These are phyloP conservation scores for Leccinum subgranulosum DNA, from an alignment of 768 basidiomycete species.

Conservation along the genomic window DNA sequence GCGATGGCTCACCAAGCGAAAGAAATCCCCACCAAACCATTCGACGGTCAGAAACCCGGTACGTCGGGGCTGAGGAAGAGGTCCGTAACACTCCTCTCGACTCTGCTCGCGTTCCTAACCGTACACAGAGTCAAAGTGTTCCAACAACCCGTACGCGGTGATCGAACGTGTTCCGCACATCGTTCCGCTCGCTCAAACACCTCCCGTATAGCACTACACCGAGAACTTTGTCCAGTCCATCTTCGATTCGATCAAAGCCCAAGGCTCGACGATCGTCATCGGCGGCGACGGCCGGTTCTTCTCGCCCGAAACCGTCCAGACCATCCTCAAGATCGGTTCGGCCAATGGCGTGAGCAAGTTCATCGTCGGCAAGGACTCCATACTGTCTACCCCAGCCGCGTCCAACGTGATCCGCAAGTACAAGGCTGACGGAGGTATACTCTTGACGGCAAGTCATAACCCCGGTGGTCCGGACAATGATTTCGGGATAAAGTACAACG, in stretches of 20 bases:
- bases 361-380: slow-evolving; percentile 87
- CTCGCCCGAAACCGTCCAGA: slow-evolving; percentile 81
- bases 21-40: slow-evolving; percentile 79
- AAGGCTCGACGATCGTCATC: slow-evolving; percentile 84
- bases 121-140: slow-evolving; percentile 87
- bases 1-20: slow-evolving; percentile 49
- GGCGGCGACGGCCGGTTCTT: slow-evolving; percentile 98
- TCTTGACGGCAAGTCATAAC: slow-evolving; percentile 96
- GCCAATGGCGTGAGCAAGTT: slow-evolving; percentile 91
- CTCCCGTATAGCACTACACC: slow-evolving; percentile 80
- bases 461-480: slow-evolving; percentile 98
- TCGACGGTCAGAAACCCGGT: slow-evolving; percentile 94
- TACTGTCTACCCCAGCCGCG: slow-evolving; percentile 95
- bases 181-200: slow-evolving; percentile 17
- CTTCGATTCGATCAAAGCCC: slow-evolving; percentile 80
- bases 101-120: slow-evolving; percentile 19
- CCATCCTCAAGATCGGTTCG: slow-evolving; percentile 89
- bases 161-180: slow-evolving; percentile 14
- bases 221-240: slow-evolving; percentile 98
- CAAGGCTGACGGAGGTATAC: slow-evolving; percentile 95
- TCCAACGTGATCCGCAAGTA: slow-evolving; percentile 95
- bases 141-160: slow-evolving; percentile 77
- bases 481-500: slow-evolving; percentile 99
- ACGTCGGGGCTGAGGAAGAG: slow-evolving; percentile 97
- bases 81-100: slow-evolving; percentile 35